Base-by-base conservation (phyloP, 306 rosid genomes). In the Comarum palustre region DNA sequence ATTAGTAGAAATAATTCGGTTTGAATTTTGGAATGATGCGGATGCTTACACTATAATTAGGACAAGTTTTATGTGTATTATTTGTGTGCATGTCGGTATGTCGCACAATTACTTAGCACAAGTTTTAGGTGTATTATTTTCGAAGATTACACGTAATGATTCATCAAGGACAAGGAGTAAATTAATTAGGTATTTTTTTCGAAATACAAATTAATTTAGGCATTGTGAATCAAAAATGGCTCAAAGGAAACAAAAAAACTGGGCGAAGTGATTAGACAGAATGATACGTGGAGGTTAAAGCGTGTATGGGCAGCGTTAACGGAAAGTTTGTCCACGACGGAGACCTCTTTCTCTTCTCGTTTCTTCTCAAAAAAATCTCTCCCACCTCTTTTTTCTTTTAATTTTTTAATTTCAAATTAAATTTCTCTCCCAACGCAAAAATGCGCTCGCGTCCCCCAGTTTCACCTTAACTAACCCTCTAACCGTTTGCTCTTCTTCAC, bases 381-480 rank as follows among this genome's bases (percentile, higher is more conserved):
- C 2, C 31, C 38, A 34, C 38, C 38, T 50, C 0, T 58, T 70
- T 39, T 7, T 19, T 7, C 38, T 38, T 29, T 8, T 17, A 11
- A 2, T 9, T 22, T 48, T 48, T 66, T 1, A 69, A 15, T n/a
- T 47, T 29, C 0, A 43, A 43, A 43, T 2, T 12, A 11, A 11
- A 11, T 11, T 12, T 13, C 12, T 58, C 25, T 29, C 43, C 5
- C 8, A 8, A 6, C 62, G 36, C 17, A n/a, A 13, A 57, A 25
- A 57, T 12, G 8, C 38, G 38, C 45, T 0, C 17, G 1, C 38
- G 39, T 46, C 77, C 47, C 52, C 38, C 59, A 2, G 82, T 76
- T 85, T 72, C 39, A 72, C 16, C 45, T 14, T 39, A 76, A 78
- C 87, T 71, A 82, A 84, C 72, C 71, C 10, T 67, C 6, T 68